phyloP scores from a whole-genome alignment of 2,329 filamentous ascomycete species.

The Arthrobotrys musiformis region DNA sequence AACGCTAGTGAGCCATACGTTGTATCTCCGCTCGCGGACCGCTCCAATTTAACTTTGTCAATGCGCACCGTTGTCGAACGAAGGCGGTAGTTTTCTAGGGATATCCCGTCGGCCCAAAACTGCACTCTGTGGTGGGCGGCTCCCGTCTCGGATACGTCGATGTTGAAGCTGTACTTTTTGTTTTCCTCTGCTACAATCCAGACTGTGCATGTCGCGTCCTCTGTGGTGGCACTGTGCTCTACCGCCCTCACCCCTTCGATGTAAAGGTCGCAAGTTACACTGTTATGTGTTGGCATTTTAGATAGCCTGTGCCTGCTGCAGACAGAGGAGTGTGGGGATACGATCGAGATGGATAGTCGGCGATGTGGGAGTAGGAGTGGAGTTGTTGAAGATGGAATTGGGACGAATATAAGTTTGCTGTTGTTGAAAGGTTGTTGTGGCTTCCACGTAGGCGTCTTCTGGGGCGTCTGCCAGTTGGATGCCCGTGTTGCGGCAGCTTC shows the following conservation, averaged over 20 bases:
- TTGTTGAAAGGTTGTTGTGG: too few species aligned
- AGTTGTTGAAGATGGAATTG: too few species aligned
- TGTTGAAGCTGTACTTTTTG: not conserved
- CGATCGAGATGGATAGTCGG: not conserved
- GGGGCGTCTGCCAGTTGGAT: too few species aligned
- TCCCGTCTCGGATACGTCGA: not conserved
- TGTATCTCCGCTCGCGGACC: too few species aligned
- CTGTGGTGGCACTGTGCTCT: not conserved
- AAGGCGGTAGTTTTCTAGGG: too few species aligned
- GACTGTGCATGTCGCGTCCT: not conserved
- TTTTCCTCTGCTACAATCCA: conserved; percentile 14
- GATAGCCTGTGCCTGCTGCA: not conserved
- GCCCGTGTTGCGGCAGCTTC: too few species aligned
- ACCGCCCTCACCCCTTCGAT: conserved; percentile 6
- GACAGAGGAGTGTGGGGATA: not conserved
- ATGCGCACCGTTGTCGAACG: too few species aligned
- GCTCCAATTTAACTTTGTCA: too few species aligned
- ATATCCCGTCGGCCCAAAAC: conserved; percentile 15
- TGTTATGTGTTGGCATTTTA: conserved; percentile 13
- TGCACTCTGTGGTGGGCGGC: not conserved
- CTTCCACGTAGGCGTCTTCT: too few species aligned
- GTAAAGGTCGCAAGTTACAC: conserved; percentile 10
- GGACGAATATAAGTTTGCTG: too few species aligned
- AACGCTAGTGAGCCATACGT: not conserved
- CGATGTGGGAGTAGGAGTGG: not conserved